Base-by-base conservation (phyloP, 768 basidiomycete species). In the Boletus sp. region DNA sequence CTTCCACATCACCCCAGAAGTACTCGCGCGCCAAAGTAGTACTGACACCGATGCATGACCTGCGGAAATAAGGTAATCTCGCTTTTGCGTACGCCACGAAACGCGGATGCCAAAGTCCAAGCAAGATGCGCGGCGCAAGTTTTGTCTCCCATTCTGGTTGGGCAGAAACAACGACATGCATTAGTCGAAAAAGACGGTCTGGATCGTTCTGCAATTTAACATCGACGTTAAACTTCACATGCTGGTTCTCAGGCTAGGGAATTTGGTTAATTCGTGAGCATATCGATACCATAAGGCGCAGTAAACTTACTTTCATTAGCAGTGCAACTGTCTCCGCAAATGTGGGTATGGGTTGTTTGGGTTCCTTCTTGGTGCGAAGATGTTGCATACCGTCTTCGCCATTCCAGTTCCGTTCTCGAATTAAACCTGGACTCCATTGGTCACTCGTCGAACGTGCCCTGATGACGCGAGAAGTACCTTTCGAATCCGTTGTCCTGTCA, bases 141-240 rank as follows among this genome's bases (percentile, higher is more conserved):
- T 64, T 70, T 8, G 82, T 85, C 72, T 92, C 81, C 89, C 89
- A 96, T 32, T 81, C 76, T 1, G 81, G 77, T 57, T 93, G 83
- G 7, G 77, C 64, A 14, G 82, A 77, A 57, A 96, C 84, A 56
- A 80, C 77, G 40, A 73, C 71, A 74, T 90, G 80, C 84, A 97
- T 92, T 42, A 94, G 76, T 24, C 73, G 68, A 75, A 95, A 97
- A 33, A 96, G 80, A n/a, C 82, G 83, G 54, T 85, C 85, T 1
- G 96, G 94, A 67, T 94, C 85, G 68, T 98, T 98, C 67, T 93
- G 86, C 29, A 88, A 82, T 75, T 99, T 99, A 69, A 97, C 91
- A 70, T 98, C 96, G 58, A 98, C 83, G 77, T 98, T 85, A 67
- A 89, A 87, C 59, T 83, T 83, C 68, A 88, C 84, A 58, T 89